Evolutionary conservation across 768 basidiomycete genomes (phyloP), one percentile per base, ranked within the genome.

Genomic region (Chalciporus sphaerocephalus): DNA sequence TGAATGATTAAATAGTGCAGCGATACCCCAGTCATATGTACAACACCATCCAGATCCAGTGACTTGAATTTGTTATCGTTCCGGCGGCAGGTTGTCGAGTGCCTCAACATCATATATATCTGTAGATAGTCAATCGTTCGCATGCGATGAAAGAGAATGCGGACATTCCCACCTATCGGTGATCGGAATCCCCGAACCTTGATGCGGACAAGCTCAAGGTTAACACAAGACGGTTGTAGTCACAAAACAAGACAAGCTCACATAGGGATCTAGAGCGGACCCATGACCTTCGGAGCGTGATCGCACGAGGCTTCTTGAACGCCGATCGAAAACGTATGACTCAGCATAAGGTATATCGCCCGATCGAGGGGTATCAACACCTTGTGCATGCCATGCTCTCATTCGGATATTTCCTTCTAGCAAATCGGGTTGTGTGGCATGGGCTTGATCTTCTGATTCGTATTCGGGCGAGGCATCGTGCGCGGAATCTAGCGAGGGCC

Each of bases 381-480:
- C 56, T 15, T 47, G 46, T 12, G 44, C 16, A 9, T 40, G 53
- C 59, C 66, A 59, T 11, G 50, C 34, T 18, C 57, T 59, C 56
- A 66, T 51, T 10, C 46, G 61, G 42, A 55, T 21, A 33, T 54
- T 58, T 17, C 56, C 52, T 17, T 65, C 63, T 11, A 43, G 33
- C 6, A 57, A 64, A 38, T 57, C 43, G 8, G 47, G 38, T 1
- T 16, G 50, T 2, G 40, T 28, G 25, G 49, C 24, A 12, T 55
- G 50, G 6, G 53, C 40, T 6, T 53, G 50, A 35, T 64, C 59
- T 11, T 71, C 73, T 4, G 57, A 56, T 32, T 76, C 73, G 40
- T 72, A 71, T n/a, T 66, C 67, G 9, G 72, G 68, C 1, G 66
- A 69, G 25, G 67, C 53, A 32, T 66, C 68, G 22, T 63, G 62